These are phyloP conservation scores for Metschnikowia reukaufii DNA, from an alignment of 805 yeast genomes.

Conservation along the genomic window DNA sequence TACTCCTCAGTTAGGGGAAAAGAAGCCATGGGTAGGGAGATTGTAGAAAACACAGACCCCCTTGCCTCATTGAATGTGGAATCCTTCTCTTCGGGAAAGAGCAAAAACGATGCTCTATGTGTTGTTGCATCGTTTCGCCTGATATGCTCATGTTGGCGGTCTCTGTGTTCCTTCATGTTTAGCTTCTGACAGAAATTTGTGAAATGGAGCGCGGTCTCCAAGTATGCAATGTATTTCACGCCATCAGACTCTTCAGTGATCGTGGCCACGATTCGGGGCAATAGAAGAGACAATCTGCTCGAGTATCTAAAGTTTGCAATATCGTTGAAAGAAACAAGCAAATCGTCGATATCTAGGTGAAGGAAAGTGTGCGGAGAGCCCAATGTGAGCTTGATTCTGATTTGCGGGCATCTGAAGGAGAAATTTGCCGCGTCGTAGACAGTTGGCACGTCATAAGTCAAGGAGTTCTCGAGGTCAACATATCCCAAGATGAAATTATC, in stretches of 20 bases:
- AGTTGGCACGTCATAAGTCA: constrained; percentile 54
- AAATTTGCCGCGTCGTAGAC: constrained; percentile 71
- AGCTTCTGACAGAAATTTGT: constrained; percentile 60
- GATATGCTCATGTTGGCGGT: constrained; percentile 64
- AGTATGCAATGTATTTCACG: constrained; percentile 31
- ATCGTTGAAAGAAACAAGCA: constrained; percentile 58
- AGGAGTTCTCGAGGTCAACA: constrained; percentile 72
- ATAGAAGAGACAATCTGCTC: constrained; percentile 46
- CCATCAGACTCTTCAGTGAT: constrained; percentile 23
- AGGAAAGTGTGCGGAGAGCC: constrained; percentile 21
- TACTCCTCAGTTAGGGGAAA: constrained; percentile 51
- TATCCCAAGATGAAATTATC: constrained; percentile 60
- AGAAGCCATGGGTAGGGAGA: constrained; percentile 63
- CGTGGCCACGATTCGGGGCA: constrained; percentile 47
- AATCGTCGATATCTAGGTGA: constrained; percentile 19
- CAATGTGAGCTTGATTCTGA: constrained; percentile 44
- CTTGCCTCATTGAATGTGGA: constrained; percentile 46
- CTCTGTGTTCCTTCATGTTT: constrained; percentile 45
- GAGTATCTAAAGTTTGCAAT: constrained; percentile 67
- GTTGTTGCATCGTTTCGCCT: constrained; percentile 76
- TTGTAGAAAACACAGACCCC: constrained; percentile 57
- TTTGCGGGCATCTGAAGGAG: constrained; percentile 50
- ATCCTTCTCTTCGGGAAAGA: constrained; percentile 52
- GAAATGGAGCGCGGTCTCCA: constrained; percentile 58
- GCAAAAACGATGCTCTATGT: constrained; percentile 73